Percentiles rank a stretch among this genome's conserved stretches.
Evolutionary conservation across 2,329 filamentous ascomycete species (phyloP).

Genomic region (Verticillium isaacii): DNA sequence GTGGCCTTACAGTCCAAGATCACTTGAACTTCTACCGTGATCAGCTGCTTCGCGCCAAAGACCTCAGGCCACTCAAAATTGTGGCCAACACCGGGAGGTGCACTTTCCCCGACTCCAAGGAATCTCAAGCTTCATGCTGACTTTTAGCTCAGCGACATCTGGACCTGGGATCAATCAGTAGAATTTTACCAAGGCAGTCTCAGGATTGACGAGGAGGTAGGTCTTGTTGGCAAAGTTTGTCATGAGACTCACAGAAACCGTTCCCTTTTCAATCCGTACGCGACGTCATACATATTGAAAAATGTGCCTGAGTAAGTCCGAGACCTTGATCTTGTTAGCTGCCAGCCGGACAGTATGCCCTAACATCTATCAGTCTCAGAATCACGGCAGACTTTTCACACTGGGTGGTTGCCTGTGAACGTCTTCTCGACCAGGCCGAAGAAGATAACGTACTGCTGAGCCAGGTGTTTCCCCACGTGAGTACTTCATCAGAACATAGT

Average conservation of each 20-base stretch:
- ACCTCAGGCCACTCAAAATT: conserved; percentile 8
- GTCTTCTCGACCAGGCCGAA: conserved; percentile 13
- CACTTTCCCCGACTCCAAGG: background rate
- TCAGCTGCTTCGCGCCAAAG: conserved; percentile 6
- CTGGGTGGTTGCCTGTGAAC: conserved; percentile 17
- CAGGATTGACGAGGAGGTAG: conserved; percentile 22
- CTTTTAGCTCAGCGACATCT: conserved; percentile 18
- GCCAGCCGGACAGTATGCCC: background rate
- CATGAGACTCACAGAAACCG: conserved; percentile 28
- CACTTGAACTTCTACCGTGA: conserved; percentile 10
- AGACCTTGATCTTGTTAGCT: too few species aligned
- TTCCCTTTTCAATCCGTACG: conserved; percentile 25
- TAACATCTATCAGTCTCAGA: conserved; percentile 9
- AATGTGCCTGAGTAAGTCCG: conserved; percentile 21
- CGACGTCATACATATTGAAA: conserved; percentile 19
- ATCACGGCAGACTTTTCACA: conserved; percentile 21
- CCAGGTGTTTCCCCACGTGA: conserved; percentile 22
- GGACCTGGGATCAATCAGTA: conserved; percentile 24
- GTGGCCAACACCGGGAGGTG: conserved; percentile 14
- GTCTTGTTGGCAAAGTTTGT: conserved; percentile 20
- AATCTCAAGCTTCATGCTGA: background rate
- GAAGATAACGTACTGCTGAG: conserved; percentile 16
- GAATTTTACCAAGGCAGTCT: conserved; percentile 25
- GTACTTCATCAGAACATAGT: background rate
- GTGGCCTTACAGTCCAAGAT: background rate